Conservation (phyloP, 345 rosid genomes). For the Gossypium herbaceum region DNA sequence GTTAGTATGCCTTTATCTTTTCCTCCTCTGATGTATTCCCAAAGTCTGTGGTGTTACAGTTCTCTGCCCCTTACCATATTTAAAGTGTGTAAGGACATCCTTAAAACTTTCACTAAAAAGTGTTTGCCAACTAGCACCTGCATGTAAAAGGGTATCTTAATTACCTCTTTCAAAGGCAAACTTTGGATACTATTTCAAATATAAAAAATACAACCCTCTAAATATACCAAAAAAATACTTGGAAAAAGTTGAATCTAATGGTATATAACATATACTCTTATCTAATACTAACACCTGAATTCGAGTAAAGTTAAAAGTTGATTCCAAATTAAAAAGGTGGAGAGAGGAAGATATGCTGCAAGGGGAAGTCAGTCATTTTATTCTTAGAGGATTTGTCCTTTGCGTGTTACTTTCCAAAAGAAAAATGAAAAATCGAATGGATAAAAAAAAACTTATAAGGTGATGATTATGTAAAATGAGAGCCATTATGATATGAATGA, state of each 20-base stretch:
- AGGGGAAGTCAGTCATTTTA: constrained; percentile 26
- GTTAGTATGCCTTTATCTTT: constrained; percentile 13
- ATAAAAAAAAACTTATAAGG: constrained; percentile 1
- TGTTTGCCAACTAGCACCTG: constrained; percentile 40
- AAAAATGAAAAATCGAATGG: background rate
- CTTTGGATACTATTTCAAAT: too few relatives aligned
- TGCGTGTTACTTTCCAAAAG: background rate
- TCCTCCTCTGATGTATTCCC: constrained; percentile 11
- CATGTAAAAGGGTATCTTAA: constrained; percentile 37
- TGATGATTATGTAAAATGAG: constrained; percentile 24
- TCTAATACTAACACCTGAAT: too few relatives aligned
- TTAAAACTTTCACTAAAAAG: constrained; percentile 35
- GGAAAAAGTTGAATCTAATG: too few relatives aligned
- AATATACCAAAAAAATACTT: too few relatives aligned
- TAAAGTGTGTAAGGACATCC: constrained; percentile 20
- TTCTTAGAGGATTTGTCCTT: background rate
- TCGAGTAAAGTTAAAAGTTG: too few relatives aligned
- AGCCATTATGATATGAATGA: constrained; percentile 29
- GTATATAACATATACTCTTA: too few relatives aligned
- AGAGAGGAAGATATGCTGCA: background rate
- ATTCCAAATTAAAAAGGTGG: too few relatives aligned
- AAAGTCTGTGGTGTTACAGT: constrained; percentile 27
- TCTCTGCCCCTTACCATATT: constrained; percentile 20
- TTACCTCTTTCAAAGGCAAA: constrained; percentile 23
- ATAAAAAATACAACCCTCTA: too few relatives aligned